Evolutionary conservation across 2,329 filamentous ascomycete genomes (phyloP), one percentile per base, ranked within the genome.

Genomic region (Zymoseptoria pseudotritici): DNA sequence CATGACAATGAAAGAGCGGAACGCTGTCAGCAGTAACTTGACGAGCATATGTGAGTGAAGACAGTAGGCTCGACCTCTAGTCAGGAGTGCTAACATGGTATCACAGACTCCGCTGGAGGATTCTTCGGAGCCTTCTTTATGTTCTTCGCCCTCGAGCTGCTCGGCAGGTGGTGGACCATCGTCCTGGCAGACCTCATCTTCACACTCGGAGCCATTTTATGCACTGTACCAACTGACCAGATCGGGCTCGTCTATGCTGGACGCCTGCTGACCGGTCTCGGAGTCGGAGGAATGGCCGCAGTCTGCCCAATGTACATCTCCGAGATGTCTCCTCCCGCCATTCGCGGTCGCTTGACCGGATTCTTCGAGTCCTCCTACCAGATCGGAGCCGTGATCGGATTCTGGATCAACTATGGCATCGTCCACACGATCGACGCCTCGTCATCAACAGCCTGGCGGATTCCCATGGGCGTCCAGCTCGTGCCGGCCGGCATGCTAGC

Each of bases 51-150:
- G 58, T 64, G 42, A 17, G 60, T 58, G 17, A 21, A 53, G 67
- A 67, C 63, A 10, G 65, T 66, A 24, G 10, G 20, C 6, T 17
- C 20, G 13, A 3, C 31, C 31, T 24, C 13, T 20, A 11, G 19
- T 20, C 17, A 36, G 50, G 19, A n/a, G 22, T 56, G n/a, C 56
- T 36, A 21, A 11, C 13, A 6, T 50, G 13, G 50, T 83, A 54
- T 21, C 17, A 1, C 57, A 70, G 67, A 75, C 57, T 73, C 72
- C n/a, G 81, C 80, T 0, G 81, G 81, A 19, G 80, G 79, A 1
- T 80, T 83, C 52, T 80, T 82, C 31, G 81, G 81, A 11, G 80
- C 81, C 9, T 71, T 83, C 1, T 74, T 80, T 65, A 78, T 77
- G 64, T 80, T 76, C 64, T 65, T 77, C 50, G 63, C 75, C 71